These are phyloP conservation scores for Pigoraptor vietnamica DNA, from an alignment of 78 protist genomes.

Conservation along the genomic window DNA sequence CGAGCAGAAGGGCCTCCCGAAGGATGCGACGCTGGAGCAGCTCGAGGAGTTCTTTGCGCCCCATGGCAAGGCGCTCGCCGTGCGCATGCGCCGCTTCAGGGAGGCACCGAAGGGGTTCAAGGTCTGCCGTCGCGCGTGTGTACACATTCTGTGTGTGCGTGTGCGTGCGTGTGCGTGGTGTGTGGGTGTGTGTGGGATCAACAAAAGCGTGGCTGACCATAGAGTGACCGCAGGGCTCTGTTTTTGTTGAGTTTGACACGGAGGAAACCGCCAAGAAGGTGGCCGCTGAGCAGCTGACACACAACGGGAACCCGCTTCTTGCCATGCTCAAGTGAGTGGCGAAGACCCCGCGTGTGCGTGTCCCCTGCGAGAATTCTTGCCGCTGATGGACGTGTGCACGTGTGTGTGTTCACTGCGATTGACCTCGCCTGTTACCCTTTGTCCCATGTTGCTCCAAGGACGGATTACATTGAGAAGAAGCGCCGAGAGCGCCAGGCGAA, in stretches of 20 bases:
- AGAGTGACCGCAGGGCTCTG: neutral
- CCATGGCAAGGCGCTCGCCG: neutral
- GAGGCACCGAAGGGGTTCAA: neutral
- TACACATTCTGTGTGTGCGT: neutral
- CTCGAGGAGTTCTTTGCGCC: neutral
- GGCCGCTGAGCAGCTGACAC: neutral
- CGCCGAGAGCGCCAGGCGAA: neutral
- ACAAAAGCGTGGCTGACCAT: too few relatives aligned
- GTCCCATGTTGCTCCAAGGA: neutral
- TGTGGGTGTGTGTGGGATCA: neutral
- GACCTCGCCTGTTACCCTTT: neutral
- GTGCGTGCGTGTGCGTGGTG: neutral
- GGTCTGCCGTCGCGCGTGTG: neutral
- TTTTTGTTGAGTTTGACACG: neutral
- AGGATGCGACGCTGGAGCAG: neutral
- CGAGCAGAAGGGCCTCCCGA: neutral
- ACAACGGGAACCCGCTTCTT: neutral
- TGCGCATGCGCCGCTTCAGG: neutral
- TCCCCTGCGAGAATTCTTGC: too few relatives aligned
- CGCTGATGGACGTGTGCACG: neutral
- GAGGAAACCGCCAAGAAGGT: neutral
- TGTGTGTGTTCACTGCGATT: neutral
- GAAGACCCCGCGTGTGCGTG: too few relatives aligned
- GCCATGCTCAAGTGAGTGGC: neutral
- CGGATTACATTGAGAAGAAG: neutral